A percentile compares a stretch with the other conserved stretches of the same genome.
phyloP scores from a whole-genome alignment of 2,329 filamentous ascomycete species.

The Immersiporthe knoxdaviesiana region DNA sequence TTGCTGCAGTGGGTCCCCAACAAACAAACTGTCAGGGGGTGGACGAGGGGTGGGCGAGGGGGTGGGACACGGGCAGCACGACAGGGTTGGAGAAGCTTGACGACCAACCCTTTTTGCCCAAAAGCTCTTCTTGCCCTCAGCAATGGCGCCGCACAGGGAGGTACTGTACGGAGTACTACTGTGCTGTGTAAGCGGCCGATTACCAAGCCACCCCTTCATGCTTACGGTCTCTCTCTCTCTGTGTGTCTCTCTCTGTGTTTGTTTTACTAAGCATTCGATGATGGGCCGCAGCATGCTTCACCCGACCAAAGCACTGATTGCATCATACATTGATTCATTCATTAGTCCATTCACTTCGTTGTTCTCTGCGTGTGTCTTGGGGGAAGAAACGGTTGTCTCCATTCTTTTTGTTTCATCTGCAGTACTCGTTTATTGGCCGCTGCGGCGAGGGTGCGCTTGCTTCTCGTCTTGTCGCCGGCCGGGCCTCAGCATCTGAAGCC shows the following conservation, averaged over 20 bases:
- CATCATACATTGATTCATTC: background rate
- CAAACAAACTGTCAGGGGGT: background rate
- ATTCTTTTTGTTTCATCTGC: background rate
- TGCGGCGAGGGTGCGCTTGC: background rate
- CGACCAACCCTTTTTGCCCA: background rate
- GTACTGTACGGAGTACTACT: background rate
- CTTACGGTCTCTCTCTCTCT: background rate
- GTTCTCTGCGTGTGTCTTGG: background rate
- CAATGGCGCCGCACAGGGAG: background rate
- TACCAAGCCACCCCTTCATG: constrained; percentile 6
- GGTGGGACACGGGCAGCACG: background rate
- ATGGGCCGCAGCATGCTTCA: background rate
- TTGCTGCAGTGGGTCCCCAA: background rate
- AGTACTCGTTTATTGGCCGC: background rate
- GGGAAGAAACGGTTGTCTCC: no score
- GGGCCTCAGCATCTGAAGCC: background rate
- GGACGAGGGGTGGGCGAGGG: background rate
- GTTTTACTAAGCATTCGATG: constrained; percentile 4
- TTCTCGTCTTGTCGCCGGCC: background rate
- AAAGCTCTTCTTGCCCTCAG: background rate
- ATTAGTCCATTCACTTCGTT: background rate
- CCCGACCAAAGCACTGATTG: background rate
- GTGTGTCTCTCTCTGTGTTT: background rate
- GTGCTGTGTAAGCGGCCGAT: constrained; percentile 9
- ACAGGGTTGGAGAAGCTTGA: background rate